Evolutionary conservation across 129 eudicot genomes (phyloP).

Genomic region (Artemisia argyi): DNA sequence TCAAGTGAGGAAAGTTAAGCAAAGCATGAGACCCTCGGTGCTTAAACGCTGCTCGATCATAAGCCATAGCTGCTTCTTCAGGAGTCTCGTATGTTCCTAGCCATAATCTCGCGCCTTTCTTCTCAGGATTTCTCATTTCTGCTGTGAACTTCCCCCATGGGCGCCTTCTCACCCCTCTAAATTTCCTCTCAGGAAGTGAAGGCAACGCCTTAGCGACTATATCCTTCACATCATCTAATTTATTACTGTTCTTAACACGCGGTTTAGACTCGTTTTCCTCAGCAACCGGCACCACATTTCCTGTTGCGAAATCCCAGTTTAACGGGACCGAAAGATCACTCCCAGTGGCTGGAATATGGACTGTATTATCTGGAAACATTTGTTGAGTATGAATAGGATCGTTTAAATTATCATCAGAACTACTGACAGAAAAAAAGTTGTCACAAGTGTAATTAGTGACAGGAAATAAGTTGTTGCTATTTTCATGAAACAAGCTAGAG

Average conservation of each 20-base stretch:
- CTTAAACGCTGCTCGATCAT: constrained; percentile 29
- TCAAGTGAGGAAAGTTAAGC: constrained; percentile 29
- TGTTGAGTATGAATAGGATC: not conserved
- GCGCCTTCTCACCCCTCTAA: constrained; percentile 22
- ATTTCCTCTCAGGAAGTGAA: constrained; percentile 23
- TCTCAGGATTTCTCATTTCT: constrained; percentile 28
- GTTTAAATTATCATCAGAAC: not conserved
- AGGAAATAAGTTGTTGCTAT: not conserved
- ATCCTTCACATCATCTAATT: not conserved
- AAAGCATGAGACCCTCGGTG: constrained; percentile 25
- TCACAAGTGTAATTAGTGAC: not conserved
- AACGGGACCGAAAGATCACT: constrained; percentile 6
- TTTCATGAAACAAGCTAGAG: constrained; percentile 9
- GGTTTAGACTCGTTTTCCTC: not conserved
- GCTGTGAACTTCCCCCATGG: constrained; percentile 35
- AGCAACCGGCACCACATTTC: not conserved
- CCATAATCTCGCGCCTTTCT: constrained; percentile 29
- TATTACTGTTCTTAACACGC: not conserved
- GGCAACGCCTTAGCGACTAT: not conserved
- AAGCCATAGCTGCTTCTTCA: constrained; percentile 29
- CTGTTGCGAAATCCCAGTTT: constrained; percentile 12
- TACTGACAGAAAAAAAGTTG: not conserved
- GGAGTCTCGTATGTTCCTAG: constrained; percentile 23
- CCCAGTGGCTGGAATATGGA: not conserved
- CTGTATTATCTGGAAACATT: not conserved